These are phyloP conservation scores for Kondoa malvinella DNA, from an alignment of 768 basidiomycete species.

Conservation along the genomic window DNA sequence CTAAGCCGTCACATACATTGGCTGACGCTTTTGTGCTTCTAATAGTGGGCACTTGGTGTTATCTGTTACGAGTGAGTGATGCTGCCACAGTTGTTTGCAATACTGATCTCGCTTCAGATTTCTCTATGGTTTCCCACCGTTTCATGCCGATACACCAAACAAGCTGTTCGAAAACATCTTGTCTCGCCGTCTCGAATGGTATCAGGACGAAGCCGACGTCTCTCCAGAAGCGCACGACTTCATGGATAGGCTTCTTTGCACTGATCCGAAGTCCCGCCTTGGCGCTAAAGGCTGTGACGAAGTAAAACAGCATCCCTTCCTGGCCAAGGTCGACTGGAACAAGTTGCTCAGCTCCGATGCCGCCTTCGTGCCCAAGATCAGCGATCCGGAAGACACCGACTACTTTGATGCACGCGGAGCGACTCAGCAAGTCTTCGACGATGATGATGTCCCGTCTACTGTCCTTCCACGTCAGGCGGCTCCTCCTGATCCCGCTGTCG, in stretches of 20 bases:
- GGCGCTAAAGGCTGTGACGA: slow-evolving; percentile 77
- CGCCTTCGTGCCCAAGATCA: slow-evolving; percentile 84
- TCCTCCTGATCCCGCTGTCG: not conserved
- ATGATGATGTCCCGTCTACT: slow-evolving; percentile 41
- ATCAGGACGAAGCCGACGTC: slow-evolving; percentile 47
- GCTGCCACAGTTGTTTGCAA: not conserved
- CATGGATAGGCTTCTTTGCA: slow-evolving; percentile 66
- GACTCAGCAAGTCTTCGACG: slow-evolving; percentile 72
- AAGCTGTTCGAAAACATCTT: slow-evolving; percentile 97
- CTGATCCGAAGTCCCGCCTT: slow-evolving; percentile 60
- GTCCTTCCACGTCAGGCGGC: too few relatives aligned
- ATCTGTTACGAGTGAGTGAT: slow-evolving; percentile 74
- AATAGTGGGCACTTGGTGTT: slow-evolving; percentile 91
- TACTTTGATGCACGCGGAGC: slow-evolving; percentile 97
- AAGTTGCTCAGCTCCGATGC: slow-evolving; percentile 63
- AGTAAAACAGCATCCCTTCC: slow-evolving; percentile 81
- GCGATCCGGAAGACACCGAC: slow-evolving; percentile 96
- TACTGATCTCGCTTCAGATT: slow-evolving; percentile 37
- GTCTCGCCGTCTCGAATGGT: slow-evolving; percentile 85
- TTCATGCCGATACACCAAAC: slow-evolving; percentile 92
- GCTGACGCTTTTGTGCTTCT: slow-evolving; percentile 21
- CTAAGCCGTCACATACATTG: slow-evolving; percentile 16
- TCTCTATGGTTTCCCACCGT: slow-evolving; percentile 87
- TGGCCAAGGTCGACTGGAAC: slow-evolving; percentile 81
- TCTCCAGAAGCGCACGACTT: slow-evolving; percentile 76